phyloP scores from a whole-genome alignment of 1,284 basidiomycete genomes.

The Mycena citricolor region DNA sequence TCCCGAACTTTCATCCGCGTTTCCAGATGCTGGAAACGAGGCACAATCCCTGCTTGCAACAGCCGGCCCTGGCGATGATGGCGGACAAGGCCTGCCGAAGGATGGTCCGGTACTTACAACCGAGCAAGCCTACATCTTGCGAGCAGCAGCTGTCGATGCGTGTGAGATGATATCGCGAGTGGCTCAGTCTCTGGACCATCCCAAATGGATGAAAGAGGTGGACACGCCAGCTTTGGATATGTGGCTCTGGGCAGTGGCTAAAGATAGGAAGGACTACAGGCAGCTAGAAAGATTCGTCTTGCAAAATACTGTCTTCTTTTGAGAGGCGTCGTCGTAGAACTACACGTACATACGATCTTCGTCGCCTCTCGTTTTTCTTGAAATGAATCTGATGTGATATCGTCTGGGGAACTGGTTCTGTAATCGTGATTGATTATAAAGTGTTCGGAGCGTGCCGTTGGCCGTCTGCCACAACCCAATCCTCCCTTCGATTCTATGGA shows the following conservation, averaged over 20 bases:
- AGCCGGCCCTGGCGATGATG: slow-evolving; percentile 11
- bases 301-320: slow-evolving; percentile 66
- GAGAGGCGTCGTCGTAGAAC: slow-evolving; percentile 14
- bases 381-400: slow-evolving; percentile 15
- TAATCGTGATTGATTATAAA: slow-evolving; percentile 11
- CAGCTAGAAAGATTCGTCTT: slow-evolving; percentile 62
- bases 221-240: slow-evolving; percentile 62
- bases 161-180: slow-evolving; percentile 64
- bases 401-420: slow-evolving; percentile 13
- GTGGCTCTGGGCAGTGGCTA: slow-evolving; percentile 78
- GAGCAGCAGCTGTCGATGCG: slow-evolving; percentile 78
- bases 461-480: neutral
- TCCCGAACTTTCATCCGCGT: slow-evolving; percentile 41
- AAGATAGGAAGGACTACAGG: slow-evolving; percentile 70
- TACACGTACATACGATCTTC: too few species aligned
- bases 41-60: slow-evolving; percentile 44
- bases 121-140: slow-evolving; percentile 70
- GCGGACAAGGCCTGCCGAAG: slow-evolving; percentile 34
- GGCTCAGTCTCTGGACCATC: slow-evolving; percentile 46
- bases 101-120: slow-evolving; percentile 64
- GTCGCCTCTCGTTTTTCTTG: too few species aligned
- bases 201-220: slow-evolving; percentile 55
- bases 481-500: slow-evolving; percentile 2
- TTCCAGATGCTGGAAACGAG: slow-evolving; percentile 42
- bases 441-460: slow-evolving; percentile 3